These are phyloP conservation scores for Astragalus glycyphyllos DNA, from an alignment of 306 rosid species.

Conservation along the genomic window DNA sequence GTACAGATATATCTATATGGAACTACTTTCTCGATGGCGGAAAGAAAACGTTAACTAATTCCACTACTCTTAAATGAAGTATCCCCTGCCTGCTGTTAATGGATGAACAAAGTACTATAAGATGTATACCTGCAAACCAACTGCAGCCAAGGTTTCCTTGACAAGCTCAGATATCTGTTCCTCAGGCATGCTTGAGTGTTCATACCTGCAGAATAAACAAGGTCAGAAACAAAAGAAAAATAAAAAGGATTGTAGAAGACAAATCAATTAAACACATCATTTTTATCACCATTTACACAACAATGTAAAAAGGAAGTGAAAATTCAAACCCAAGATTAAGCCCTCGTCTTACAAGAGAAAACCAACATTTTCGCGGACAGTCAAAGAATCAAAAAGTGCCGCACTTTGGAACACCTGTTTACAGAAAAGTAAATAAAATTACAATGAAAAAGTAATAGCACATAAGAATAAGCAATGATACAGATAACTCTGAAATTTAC, in stretches of 20 bases:
- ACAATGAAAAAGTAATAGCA: constrained; percentile 13
- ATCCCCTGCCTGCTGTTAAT: constrained; percentile 15
- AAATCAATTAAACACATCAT: constrained; percentile 29
- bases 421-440: constrained; percentile 25
- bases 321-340: constrained; percentile 37
- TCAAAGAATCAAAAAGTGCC: constrained; percentile 97
- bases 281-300: constrained; percentile 24
- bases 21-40: constrained; percentile 4
- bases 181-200: constrained; percentile 81
- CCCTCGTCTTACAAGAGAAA: constrained; percentile 85
- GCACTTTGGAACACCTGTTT: constrained; percentile 98
- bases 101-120: constrained; percentile 34
- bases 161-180: constrained; percentile 79
- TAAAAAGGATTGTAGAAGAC: constrained; percentile 1
- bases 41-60: constrained; percentile 8
- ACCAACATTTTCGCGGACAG: constrained; percentile 97
- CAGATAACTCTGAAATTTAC: constrained; percentile 54
- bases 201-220: constrained; percentile 65
- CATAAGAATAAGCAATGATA: constrained; percentile 13
- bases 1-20: constrained; percentile 14
- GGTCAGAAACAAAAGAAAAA: constrained; percentile 24
- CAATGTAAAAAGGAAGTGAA: constrained; percentile 3
- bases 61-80: constrained; percentile 19
- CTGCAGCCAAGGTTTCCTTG: constrained; percentile 88
- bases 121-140: constrained; percentile 81